Percentiles rank a stretch among this genome's conserved stretches.
phyloP scores from a whole-genome alignment of 1,139 yeast species.

The Spathaspora sp. region DNA sequence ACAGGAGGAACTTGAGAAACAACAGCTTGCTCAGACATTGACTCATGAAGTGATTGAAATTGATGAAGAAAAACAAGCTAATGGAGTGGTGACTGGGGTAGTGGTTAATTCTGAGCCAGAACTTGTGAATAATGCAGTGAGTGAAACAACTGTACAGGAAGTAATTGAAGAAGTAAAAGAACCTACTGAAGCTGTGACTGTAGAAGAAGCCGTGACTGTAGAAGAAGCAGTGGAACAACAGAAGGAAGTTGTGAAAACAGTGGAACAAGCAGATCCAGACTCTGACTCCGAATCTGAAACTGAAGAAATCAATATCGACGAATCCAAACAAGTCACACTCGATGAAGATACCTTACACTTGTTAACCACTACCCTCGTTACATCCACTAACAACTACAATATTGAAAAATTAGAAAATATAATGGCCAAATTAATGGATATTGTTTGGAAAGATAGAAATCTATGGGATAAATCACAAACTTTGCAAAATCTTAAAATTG shows the following conservation, averaged over 20 bases:
- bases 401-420: conserved; percentile 75
- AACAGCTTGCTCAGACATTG: conserved; percentile 9
- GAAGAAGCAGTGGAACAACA: conserved; percentile 3
- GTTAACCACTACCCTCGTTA: conserved; percentile 24
- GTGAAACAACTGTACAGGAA: conserved; percentile 1
- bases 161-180: conserved; percentile 1
- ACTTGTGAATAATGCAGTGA: not conserved
- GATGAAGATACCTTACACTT: conserved; percentile 15
- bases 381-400: conserved; percentile 48
- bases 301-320: conserved; percentile 21
- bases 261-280: conserved; percentile 4
- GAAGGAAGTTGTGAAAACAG: not conserved
- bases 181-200: not conserved
- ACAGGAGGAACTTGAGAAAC: conserved; percentile 26
- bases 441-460: conserved; percentile 69
- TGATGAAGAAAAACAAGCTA: not conserved
- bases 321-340: conserved; percentile 17
- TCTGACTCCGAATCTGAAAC: conserved; percentile 25
- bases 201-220: conserved; percentile 2
- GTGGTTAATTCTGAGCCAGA: not conserved
- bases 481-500: conserved; percentile 25
- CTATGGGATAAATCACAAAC: conserved; percentile 63
- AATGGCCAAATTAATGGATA: conserved; percentile 70
- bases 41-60: conserved; percentile 1
- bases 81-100: not conserved